Evolutionary conservation across 192 early-diverging fungal genomes (phyloP), one percentile per base, ranked within the genome.

Genomic region (Coemansia sp.): DNA sequence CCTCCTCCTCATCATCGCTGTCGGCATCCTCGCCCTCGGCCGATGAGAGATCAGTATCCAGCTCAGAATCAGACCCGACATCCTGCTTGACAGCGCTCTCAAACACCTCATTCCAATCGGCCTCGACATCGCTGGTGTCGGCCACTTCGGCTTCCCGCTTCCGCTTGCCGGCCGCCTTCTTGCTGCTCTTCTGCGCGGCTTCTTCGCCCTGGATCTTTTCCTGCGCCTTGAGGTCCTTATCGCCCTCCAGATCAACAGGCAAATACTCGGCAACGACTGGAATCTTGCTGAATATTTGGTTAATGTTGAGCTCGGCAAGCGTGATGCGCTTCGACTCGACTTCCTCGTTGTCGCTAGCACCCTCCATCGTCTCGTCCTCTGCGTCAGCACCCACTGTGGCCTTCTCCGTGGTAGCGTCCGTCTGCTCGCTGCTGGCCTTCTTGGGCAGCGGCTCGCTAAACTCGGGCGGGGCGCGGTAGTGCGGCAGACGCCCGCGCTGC

Each of bases 401-500:
- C 12, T 72, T 19, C 19, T 52, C 50, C 7, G 19, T 36, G 14
- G 46, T 36, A 20, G 54, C 52, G 40, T 26, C 53, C 17, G 19
- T 14, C 20, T 23, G 21, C 34, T 68, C 61, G n/a, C 40, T 58
- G 6, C 36, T 73, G 1, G 48, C 56, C 8, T 60, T 9, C n/a
- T 50, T 57, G 23, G 48, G 26, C 25, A 68, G 52, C 7, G 78
- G 78, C 55, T 69, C 69, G 62, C 42, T 67, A 28, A 61, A 79
- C 53, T 82, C 84, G 23, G 93, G 91, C 38, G 97, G 97, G 19
- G 87, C 77, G 2, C 88, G 86, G 74, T 91, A 99, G 84, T 89
- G 97, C 22, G 97, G 97, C 70, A 99, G 93, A 69, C 94, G 93
- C 19, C 97, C 97, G 47, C 97, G 89, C 46, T 97, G 74, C 95